Evolutionary conservation across 2,329 filamentous ascomycete species (phyloP).

Genomic region (Torrubiella hemipterigena): DNA sequence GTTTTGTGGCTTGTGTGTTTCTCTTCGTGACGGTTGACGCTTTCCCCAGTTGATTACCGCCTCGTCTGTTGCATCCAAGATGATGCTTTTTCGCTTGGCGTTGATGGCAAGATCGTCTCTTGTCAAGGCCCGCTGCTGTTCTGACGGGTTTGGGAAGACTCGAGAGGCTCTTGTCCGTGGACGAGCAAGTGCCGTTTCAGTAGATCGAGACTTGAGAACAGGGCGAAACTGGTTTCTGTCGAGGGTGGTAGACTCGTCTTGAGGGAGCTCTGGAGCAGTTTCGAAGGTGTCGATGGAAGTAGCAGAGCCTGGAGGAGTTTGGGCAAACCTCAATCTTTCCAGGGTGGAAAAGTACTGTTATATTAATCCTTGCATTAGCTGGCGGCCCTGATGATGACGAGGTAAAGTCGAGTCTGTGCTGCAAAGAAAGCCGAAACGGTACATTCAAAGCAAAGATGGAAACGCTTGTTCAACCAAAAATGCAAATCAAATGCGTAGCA

Average conservation of each 20-base stretch:
- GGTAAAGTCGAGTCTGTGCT: too few species aligned
- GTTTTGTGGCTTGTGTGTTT: neutral
- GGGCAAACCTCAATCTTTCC: slow-evolving; percentile 56
- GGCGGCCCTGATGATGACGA: too few species aligned
- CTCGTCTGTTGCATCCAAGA: slow-evolving; percentile 16
- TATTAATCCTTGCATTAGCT: too few species aligned
- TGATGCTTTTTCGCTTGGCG: slow-evolving; percentile 23
- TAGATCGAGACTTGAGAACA: neutral
- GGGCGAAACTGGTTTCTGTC: neutral
- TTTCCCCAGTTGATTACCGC: slow-evolving; percentile 12
- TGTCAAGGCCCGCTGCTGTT: neutral
- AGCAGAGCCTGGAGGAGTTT: slow-evolving; percentile 21
- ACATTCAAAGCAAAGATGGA: too few species aligned
- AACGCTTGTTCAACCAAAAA: too few species aligned
- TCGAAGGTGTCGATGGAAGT: slow-evolving; percentile 12
- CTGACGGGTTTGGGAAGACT: neutral
- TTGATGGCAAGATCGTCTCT: neutral
- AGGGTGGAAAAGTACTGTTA: slow-evolving; percentile 60
- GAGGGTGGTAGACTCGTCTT: neutral
- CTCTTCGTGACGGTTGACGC: neutral
- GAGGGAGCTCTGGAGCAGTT: slow-evolving; percentile 12
- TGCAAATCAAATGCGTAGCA: too few species aligned
- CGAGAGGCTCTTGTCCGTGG: neutral
- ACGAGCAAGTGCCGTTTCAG: neutral
- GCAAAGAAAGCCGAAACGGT: too few species aligned